A percentile compares a stretch with the other conserved stretches of the same genome.
These are phyloP conservation scores for Pseudogymnoascus sp. DNA, from an alignment of 2,329 filamentous ascomycete genomes.

Conservation along the genomic window DNA sequence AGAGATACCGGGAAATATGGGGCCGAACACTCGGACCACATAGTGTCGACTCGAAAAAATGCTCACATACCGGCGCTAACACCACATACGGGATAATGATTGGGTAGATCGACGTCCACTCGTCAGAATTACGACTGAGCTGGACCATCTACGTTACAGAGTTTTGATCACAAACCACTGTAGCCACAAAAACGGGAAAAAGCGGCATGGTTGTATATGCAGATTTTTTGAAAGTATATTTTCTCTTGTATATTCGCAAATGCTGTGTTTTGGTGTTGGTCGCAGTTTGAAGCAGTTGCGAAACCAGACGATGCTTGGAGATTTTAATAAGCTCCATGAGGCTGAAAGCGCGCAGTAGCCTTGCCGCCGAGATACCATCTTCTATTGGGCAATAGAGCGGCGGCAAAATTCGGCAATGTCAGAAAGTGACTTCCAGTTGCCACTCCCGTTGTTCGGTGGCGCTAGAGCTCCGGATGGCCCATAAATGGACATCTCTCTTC, in stretches of 20 bases:
- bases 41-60: neutral
- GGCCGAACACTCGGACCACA: conserved; percentile 6
- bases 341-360: neutral
- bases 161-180: neutral
- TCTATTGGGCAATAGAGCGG: neutral
- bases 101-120: neutral
- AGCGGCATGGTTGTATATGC: neutral
- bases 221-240: neutral
- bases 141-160: neutral
- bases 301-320: neutral
- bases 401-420: neutral
- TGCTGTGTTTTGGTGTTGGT: neutral
- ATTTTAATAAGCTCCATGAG: neutral
- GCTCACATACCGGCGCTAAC: neutral
- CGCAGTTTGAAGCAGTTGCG: neutral
- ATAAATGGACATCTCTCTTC: neutral
- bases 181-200: neutral
- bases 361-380: neutral
- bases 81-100: neutral
- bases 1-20: conserved; percentile 11
- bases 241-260: neutral
- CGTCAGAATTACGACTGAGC: neutral
- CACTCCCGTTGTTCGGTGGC: conserved; percentile 7
- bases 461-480: neutral
- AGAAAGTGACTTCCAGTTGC: conserved; percentile 1